phyloP scores from a whole-genome alignment of 2,329 filamentous ascomycete genomes.

The Didymella keratinophila region DNA sequence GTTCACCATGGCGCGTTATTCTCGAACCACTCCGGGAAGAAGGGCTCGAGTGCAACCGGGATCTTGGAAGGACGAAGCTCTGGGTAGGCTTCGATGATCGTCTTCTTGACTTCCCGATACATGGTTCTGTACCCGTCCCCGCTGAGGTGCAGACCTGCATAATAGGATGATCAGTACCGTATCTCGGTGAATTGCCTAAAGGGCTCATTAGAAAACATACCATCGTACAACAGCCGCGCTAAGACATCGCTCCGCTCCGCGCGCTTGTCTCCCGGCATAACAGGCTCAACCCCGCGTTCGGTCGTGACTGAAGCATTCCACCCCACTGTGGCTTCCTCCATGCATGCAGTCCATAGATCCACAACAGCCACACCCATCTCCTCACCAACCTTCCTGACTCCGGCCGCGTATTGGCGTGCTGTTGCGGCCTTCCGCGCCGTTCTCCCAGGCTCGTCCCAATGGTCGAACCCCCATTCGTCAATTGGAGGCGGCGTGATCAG shows the following conservation, averaged over 20 bases:
- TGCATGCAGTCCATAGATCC: constrained; percentile 20
- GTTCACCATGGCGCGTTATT: constrained; percentile 6
- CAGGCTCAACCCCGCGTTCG: constrained; percentile 10
- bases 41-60: constrained; percentile 20
- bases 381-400: constrained; percentile 6
- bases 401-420: constrained; percentile 15
- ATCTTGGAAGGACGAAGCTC: constrained; percentile 14
- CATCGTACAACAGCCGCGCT: constrained; percentile 14
- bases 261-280: constrained; percentile 15
- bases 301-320: constrained; percentile 3
- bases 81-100: constrained; percentile 9
- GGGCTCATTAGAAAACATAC: constrained; percentile 2
- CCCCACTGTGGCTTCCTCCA: constrained; percentile 12
- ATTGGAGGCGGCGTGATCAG: constrained; percentile 15
- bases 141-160: constrained; percentile 10
- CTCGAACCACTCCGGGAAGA: constrained; percentile 21
- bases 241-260: constrained; percentile 12
- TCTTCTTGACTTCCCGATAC: constrained; percentile 15
- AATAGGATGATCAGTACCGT: neutral
- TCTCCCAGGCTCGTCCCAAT: constrained; percentile 20
- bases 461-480: constrained; percentile 15
- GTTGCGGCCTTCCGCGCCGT: constrained; percentile 21
- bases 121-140: constrained; percentile 16
- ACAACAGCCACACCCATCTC: constrained; percentile 8
- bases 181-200: neutral